Base-by-base conservation (phyloP, 2,329 filamentous ascomycete genomes). In the Chaetomium sp. region DNA sequence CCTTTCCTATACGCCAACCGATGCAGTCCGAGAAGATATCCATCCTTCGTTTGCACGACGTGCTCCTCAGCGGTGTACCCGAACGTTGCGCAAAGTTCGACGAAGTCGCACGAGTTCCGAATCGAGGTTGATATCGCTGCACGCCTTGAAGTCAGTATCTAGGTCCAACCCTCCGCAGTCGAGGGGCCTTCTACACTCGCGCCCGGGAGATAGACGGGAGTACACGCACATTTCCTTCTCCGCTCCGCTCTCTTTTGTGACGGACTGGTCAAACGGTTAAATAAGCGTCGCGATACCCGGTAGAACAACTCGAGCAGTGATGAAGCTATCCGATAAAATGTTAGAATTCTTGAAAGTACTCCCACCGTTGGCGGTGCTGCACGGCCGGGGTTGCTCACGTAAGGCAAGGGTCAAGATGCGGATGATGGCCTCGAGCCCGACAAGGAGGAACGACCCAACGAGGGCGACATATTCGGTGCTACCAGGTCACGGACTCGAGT, bases 11-110 rank as follows among this genome's bases (percentile, higher is more conserved):
- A 95, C 19, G 88, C 89, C 47, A 99, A 74, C 6, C 94, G 83
- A 71, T 99, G 94, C 56, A 97, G 73, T 7, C 92, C 92, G 12
- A 99, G 81, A 45, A 99, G 77, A 68, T 95, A 99, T 12, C 94
- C 94, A 75, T 99, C 94, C 59, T 84, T 85, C 2, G 94, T 99
- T 71, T 96, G 91, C 9, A 95, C 88, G 49, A 99, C 86, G 70
- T 99, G 94, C 72, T 99, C 94, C 70, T 99, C 94, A 5, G 92
- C 89, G 64, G 89, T 87, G 72, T 96, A 97, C 47, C 91, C 92
- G 71, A 86, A 96, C 10, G 96, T 75, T 41, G 85, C 86, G 71
- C 92, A 97, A n/a, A 99, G 81, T 67, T 97, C 92, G 46, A 90
- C 84, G 69, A 99, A 97, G 68, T 97, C 94, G 58, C 88, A 83